These are phyloP conservation scores for Diplodia mutila DNA, from an alignment of 2,329 filamentous ascomycete genomes.

Conservation along the genomic window DNA sequence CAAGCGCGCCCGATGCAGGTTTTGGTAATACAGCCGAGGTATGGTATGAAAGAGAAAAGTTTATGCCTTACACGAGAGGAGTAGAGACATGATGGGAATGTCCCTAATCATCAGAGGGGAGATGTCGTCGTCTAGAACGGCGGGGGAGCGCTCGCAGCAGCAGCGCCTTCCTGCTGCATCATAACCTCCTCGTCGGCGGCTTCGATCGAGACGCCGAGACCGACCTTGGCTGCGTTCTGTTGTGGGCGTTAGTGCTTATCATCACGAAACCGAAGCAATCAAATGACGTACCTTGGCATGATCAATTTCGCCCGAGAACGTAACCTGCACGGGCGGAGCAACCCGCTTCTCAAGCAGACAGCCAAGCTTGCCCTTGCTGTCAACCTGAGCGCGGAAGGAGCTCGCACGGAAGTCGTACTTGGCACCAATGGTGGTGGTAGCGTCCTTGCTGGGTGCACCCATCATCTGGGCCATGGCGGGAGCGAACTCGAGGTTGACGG, in stretches of 20 bases:
- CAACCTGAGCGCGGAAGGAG: slow-evolving; percentile 92
- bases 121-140: slow-evolving; percentile 43
- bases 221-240: slow-evolving; percentile 93
- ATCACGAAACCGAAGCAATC: too few relatives aligned
- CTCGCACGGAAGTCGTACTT: slow-evolving; percentile 99
- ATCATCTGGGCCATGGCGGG: slow-evolving; percentile 71
- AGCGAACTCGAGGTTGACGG: slow-evolving; percentile 85
- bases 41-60: slow-evolving; percentile 14
- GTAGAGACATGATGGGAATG: background rate
- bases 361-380: slow-evolving; percentile 91
- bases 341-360: slow-evolving; percentile 95
- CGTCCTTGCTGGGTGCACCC: slow-evolving; percentile 77
- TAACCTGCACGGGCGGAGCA: slow-evolving; percentile 87
- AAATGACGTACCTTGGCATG: slow-evolving; percentile 78
- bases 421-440: slow-evolving; percentile 85
- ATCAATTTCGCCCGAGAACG: slow-evolving; percentile 95
- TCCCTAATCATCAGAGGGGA: background rate
- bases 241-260: background rate
- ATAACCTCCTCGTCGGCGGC: slow-evolving; percentile 47
- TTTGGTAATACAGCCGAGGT: slow-evolving; percentile 23
- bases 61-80: slow-evolving; percentile 17
- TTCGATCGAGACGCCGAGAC: slow-evolving; percentile 77
- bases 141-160: slow-evolving; percentile 39
- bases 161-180: slow-evolving; percentile 44
- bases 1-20: slow-evolving; percentile 24